These are phyloP conservation scores for Apostasia shenzhenica DNA, from an alignment of 106 monocot species.

Conservation along the genomic window DNA sequence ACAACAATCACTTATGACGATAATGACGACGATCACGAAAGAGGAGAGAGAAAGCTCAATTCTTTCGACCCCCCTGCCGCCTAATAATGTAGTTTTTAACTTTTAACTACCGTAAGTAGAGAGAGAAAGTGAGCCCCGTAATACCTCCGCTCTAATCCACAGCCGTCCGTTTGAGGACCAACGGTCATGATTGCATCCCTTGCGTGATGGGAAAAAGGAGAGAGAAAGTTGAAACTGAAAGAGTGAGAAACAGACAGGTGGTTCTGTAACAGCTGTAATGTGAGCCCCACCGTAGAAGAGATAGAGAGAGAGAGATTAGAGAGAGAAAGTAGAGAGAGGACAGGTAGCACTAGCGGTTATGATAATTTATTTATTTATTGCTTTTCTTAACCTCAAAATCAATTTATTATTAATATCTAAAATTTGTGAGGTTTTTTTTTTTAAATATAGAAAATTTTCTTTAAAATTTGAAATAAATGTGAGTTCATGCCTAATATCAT, in stretches of 20 bases:
- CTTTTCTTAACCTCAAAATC: too few species aligned
- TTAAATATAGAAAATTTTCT: too few species aligned
- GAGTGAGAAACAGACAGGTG: neutral
- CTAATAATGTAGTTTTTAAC: neutral
- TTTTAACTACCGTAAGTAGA: neutral
- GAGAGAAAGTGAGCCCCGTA: neutral
- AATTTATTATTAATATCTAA: too few species aligned
- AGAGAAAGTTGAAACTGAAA: neutral
- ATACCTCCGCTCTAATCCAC: neutral
- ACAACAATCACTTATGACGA: conserved; percentile 1
- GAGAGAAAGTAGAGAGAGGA: too few species aligned
- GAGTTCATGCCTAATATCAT: too few species aligned
- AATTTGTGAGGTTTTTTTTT: too few species aligned
- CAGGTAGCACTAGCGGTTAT: too few species aligned
- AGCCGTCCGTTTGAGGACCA: neutral
- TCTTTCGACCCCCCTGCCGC: neutral
- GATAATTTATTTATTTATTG: too few species aligned
- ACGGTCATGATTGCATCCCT: neutral
- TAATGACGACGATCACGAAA: conserved; percentile 2
- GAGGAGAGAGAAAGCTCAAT: neutral
- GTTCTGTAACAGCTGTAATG: conserved; percentile 7
- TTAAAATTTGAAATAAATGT: too few species aligned
- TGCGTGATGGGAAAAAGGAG: neutral
- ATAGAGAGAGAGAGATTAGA: neutral
- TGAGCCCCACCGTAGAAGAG: conserved; percentile 1